phyloP scores from a whole-genome alignment of 108 stramenopile genomes.

The Nitzschia palea region DNA sequence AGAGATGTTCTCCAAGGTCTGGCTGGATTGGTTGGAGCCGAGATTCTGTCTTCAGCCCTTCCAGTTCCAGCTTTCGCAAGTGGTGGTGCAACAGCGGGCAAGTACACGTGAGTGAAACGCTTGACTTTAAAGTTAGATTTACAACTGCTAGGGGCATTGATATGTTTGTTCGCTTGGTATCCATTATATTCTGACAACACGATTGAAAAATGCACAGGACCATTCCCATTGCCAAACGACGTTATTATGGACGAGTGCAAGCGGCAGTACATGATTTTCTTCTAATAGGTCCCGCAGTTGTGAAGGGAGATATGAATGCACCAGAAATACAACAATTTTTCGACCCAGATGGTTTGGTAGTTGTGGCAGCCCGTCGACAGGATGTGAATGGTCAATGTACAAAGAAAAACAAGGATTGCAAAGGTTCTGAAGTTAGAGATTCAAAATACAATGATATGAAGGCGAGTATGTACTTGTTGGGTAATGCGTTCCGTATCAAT shows the following conservation, averaged over 20 bases:
- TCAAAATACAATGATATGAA: constrained; percentile 87
- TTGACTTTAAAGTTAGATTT: too few species aligned
- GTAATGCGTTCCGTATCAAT: constrained; percentile 87
- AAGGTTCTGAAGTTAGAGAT: constrained; percentile 73
- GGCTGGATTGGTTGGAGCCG: background rate
- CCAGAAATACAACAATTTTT: constrained; percentile 58
- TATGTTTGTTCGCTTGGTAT: too few species aligned
- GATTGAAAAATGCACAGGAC: constrained; percentile 42
- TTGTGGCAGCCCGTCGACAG: constrained; percentile 68
- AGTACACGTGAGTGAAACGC: constrained; percentile 78
- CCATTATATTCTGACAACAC: too few species aligned
- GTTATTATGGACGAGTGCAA: constrained; percentile 87
- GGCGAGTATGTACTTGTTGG: constrained; percentile 82
- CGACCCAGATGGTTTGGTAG: constrained; percentile 56
- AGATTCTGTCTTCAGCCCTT: background rate
- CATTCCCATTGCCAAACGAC: constrained; percentile 81
- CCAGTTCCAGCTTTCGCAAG: constrained; percentile 42
- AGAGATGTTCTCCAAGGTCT: background rate
- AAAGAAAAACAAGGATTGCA: constrained; percentile 81
- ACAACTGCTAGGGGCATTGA: background rate
- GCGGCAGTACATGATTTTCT: constrained; percentile 77
- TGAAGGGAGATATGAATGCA: constrained; percentile 70
- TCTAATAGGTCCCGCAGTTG: constrained; percentile 73
- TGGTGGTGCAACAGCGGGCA: constrained; percentile 87
- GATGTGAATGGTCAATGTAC: constrained; percentile 84